A percentile compares a stretch with the other conserved stretches of the same genome.
These are phyloP conservation scores for Russula compacta DNA, from an alignment of 768 basidiomycete genomes.

Conservation along the genomic window DNA sequence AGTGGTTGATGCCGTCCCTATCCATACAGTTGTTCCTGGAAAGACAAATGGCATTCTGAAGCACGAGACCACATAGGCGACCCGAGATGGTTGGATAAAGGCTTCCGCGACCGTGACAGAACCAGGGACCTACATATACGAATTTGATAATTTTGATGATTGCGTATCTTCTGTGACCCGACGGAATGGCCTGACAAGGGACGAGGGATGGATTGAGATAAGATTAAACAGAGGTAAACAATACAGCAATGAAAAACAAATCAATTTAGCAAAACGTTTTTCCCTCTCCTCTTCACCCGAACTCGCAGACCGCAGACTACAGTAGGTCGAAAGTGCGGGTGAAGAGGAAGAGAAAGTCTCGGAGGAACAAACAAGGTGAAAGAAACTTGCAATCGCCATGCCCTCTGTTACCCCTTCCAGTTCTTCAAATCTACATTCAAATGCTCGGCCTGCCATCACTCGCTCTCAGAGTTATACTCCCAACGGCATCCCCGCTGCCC, in stretches of 20 bases:
- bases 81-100: not conserved
- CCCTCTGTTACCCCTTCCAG: not conserved
- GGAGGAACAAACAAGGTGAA: not conserved
- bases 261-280: not conserved
- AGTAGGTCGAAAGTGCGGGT: conserved; percentile 4
- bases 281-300: conserved; percentile 16
- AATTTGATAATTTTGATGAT: not conserved
- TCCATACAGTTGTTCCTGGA: not conserved
- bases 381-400: not conserved
- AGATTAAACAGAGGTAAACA: conserved; percentile 5
- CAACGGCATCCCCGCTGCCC: conserved; percentile 29
- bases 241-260: not conserved
- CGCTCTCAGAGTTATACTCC: conserved; percentile 36
- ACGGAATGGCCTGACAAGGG: no score
- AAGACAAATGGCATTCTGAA: not conserved
- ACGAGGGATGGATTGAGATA: no score
- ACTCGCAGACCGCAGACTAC: not conserved
- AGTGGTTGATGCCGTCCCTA: conserved; percentile 1
- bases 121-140: no score
- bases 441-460: conserved; percentile 35
- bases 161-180: no score
- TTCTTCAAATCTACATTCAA: not conserved
- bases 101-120: conserved; percentile 13
- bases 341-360: conserved; percentile 16
- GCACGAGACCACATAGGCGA: not conserved